Evolutionary conservation across 1,284 basidiomycete species (phyloP).

Genomic region (Microbotryum scabiosae): DNA sequence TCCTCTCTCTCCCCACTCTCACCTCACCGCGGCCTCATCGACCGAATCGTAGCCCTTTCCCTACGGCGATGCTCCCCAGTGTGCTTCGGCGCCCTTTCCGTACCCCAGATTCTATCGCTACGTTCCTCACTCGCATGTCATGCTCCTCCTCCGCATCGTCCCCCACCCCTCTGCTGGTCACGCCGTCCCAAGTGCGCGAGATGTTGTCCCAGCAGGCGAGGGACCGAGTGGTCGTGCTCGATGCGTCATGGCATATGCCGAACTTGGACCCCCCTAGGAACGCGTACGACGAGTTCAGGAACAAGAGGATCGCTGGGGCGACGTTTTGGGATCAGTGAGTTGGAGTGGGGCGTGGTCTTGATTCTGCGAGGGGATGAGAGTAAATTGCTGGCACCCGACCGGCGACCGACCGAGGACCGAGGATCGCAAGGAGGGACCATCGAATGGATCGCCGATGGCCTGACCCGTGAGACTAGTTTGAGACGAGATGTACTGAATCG

Average conservation of each 20-base stretch:
- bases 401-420: too few relatives aligned
- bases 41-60: too few relatives aligned
- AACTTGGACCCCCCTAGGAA: slow-evolving; percentile 54
- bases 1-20: too few relatives aligned
- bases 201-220: slow-evolving; percentile 8
- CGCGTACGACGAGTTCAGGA: slow-evolving; percentile 55
- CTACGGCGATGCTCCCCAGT: slow-evolving; percentile 1
- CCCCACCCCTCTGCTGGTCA: slow-evolving; percentile 15
- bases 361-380: not conserved
- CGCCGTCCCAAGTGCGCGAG: slow-evolving; percentile 15
- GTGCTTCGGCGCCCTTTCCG: not conserved
- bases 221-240: slow-evolving; percentile 39
- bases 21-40: too few relatives aligned
- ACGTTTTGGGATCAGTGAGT: slow-evolving; percentile 61
- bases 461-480: too few relatives aligned
- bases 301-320: slow-evolving; percentile 64
- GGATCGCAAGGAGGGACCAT: too few relatives aligned
- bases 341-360: not conserved
- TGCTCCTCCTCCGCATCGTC: not conserved
- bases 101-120: not conserved
- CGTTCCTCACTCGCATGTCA: not conserved
- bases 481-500: too few relatives aligned
- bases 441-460: too few relatives aligned
- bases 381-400: not conserved
- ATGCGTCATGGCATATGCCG: slow-evolving; percentile 84